Percentiles rank a stretch among this genome's conserved stretches.
Evolutionary conservation across 352 stramenopile species (phyloP).

Genomic region (Globisporangium cystogenes): DNA sequence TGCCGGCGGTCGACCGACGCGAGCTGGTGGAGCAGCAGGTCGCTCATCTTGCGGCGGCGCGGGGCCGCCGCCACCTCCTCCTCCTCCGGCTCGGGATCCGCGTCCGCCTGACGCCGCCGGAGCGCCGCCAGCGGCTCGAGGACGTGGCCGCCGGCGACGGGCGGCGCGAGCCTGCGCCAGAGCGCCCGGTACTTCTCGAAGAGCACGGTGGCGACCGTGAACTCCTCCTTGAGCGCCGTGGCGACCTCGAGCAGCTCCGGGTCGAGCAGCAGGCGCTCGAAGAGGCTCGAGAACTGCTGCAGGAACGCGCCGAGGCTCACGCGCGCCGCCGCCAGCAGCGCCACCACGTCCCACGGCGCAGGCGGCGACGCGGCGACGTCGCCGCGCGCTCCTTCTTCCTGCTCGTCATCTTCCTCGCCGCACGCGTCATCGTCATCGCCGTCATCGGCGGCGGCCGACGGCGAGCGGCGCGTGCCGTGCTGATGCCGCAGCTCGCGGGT

Average conservation of each 20-base stretch:
- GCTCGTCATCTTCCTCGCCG: neutral
- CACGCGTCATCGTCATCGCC: neutral
- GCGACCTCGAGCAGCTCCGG: constrained; percentile 64
- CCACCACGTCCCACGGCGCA: constrained; percentile 21
- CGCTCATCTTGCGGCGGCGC: constrained; percentile 13
- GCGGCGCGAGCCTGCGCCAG: constrained; percentile 34
- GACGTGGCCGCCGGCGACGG: neutral
- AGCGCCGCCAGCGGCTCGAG: constrained; percentile 7
- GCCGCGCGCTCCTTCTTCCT: too few relatives aligned
- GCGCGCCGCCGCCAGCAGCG: constrained; percentile 39
- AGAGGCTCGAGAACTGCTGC: constrained; percentile 68
- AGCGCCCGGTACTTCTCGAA: constrained; percentile 76
- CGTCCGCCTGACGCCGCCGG: neutral
- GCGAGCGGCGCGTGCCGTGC: neutral
- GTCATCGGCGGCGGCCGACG: neutral
- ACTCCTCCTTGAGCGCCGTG: constrained; percentile 76
- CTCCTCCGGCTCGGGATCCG: constrained; percentile 20
- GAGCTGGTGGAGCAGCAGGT: constrained; percentile 8
- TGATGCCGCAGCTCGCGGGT: constrained; percentile 23
- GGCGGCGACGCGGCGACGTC: too few relatives aligned
- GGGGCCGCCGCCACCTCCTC: constrained; percentile 6
- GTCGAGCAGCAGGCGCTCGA: constrained; percentile 71
- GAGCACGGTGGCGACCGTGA: constrained; percentile 62
- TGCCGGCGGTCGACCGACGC: constrained; percentile 14
- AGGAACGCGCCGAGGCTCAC: constrained; percentile 64